Percentiles rank a stretch among this genome's conserved stretches.
Evolutionary conservation across 352 stramenopile species (phyloP).

Genomic region (Pythium rhizo-oryzae): DNA sequence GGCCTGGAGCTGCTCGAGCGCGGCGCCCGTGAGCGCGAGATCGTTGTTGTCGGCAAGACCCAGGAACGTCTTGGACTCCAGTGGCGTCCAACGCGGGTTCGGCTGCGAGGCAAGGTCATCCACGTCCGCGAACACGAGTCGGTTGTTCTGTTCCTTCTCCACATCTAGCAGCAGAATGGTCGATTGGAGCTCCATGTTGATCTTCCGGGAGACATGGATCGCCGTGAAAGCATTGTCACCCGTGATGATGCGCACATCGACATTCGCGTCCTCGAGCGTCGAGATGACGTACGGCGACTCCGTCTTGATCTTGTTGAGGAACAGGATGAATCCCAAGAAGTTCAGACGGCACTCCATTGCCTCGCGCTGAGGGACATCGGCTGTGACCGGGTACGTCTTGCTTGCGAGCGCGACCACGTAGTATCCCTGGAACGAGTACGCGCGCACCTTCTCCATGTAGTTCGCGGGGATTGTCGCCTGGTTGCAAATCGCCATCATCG

Average conservation of each 20-base stretch:
- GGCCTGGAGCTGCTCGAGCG: slow-evolving; percentile 48
- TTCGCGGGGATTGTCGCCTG: slow-evolving; percentile 62
- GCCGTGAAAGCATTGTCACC: slow-evolving; percentile 85
- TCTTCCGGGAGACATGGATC: slow-evolving; percentile 69
- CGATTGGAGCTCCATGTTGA: slow-evolving; percentile 73
- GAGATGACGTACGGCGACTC: slow-evolving; percentile 82
- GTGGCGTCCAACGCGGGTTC: slow-evolving; percentile 35
- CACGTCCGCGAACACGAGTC: slow-evolving; percentile 61
- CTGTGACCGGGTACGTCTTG: slow-evolving; percentile 58
- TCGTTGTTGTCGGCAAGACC: slow-evolving; percentile 57
- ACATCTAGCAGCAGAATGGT: slow-evolving; percentile 49
- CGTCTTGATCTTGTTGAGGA: slow-evolving; percentile 90
- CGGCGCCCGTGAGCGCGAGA: slow-evolving; percentile 66
- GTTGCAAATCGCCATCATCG: slow-evolving; percentile 66
- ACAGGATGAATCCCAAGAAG: slow-evolving; percentile 89
- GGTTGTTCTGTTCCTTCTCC: slow-evolving; percentile 7
- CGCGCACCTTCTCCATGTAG: slow-evolving; percentile 59
- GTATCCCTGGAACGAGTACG: slow-evolving; percentile 81
- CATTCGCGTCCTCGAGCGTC: slow-evolving; percentile 68
- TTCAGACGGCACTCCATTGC: slow-evolving; percentile 74
- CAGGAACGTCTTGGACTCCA: slow-evolving; percentile 55
- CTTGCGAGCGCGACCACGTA: slow-evolving; percentile 77
- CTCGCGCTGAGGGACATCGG: slow-evolving; percentile 59
- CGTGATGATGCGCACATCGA: slow-evolving; percentile 90
- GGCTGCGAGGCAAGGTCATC: slow-evolving; percentile 48